Evolutionary conservation across 2,329 filamentous ascomycete genomes (phyloP).

Genomic region (Aspergillus phoenicis): DNA sequence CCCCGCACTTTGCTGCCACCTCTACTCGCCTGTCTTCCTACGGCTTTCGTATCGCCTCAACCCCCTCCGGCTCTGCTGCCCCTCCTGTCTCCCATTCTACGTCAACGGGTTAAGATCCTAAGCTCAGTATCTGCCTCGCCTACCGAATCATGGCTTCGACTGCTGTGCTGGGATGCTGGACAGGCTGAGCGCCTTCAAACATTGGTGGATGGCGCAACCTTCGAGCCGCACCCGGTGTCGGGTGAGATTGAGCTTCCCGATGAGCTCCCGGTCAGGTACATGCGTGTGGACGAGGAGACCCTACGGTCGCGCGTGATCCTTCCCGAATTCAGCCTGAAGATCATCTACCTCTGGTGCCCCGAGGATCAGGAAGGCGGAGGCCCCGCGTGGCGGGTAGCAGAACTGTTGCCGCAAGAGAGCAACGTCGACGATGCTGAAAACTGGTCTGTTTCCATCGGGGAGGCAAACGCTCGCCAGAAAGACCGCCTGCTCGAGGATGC

Average conservation of each 20-base stretch:
- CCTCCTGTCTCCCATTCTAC: conserved; percentile 64
- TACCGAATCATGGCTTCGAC: conserved; percentile 58
- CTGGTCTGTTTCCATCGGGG: conserved; percentile 58
- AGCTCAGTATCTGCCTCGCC: conserved; percentile 47
- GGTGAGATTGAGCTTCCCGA: conserved; percentile 66
- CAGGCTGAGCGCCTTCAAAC: conserved; percentile 57
- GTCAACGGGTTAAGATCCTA: conserved; percentile 63
- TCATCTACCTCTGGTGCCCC: conserved; percentile 64
- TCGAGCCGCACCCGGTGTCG: conserved; percentile 66
- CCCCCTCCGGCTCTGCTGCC: conserved; percentile 64
- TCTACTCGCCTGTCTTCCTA: conserved; percentile 64
- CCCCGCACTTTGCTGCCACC: conserved; percentile 61
- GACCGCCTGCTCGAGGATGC: conserved; percentile 37
- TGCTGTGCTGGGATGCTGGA: conserved; percentile 61
- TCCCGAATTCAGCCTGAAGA: conserved; percentile 57
- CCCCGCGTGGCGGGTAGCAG: conserved; percentile 61
- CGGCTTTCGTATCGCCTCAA: conserved; percentile 60
- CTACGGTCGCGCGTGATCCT: conserved; percentile 58
- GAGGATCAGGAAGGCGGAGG: conserved; percentile 56
- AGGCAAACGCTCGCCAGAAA: conserved; percentile 54
- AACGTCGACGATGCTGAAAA: conserved; percentile 50
- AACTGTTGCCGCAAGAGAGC: conserved; percentile 57
- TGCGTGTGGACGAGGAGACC: conserved; percentile 64
- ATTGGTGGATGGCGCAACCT: conserved; percentile 55
- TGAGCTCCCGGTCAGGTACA: conserved; percentile 58